Base-by-base conservation (phyloP, 805 yeast genomes). In the Candida parachauliodes region DNA sequence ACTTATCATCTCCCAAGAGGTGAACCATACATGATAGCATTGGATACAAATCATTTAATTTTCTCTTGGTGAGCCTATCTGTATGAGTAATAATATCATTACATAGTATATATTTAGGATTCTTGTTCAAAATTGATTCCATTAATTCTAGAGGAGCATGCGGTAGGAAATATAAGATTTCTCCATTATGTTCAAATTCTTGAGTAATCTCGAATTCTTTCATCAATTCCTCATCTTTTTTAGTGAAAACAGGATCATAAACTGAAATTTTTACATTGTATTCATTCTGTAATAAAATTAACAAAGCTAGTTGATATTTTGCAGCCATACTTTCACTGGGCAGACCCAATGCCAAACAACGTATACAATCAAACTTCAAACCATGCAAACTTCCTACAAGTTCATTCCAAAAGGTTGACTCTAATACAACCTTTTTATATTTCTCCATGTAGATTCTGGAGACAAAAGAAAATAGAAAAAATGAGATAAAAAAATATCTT, bases 271-370 rank as follows among this genome's bases (percentile, higher is more conserved):
- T 31, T 8, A 55, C 41, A 5, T 46, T 42, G 3, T 49, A 42
- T 4, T 39, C 19, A 2, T 58, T 58, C 0, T 55, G 53, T 2
- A 83, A 28, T 14, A 71, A 64, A n/a, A 62, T 39, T 18, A 83
- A 52, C 33, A 77, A 55, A 1, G 88, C 88, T 8, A 83, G 52
- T 56, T 85, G 95, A 53, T 72, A 83, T 28, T 77, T 59, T 1
- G 91, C 83, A 17, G 75, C 73, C n/a, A 50, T 54, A 37, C 76
- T 81, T 5, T 72, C 73, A 10, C 73, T 56, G 3, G 87, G 83
- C 4, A 79, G 68, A 0, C 94, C 95, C 15, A 85, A 60, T 0
- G 91, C 94, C 21, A 85, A 56, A 49, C 91, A 84, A 47, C 88
- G 62, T 43, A 85, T 68, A 19, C 8, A 34, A 5, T 25, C 37